Evolutionary conservation across 2,329 filamentous ascomycete genomes (phyloP), one percentile per base, ranked within the genome.

Genomic region (Xylaria sp.): DNA sequence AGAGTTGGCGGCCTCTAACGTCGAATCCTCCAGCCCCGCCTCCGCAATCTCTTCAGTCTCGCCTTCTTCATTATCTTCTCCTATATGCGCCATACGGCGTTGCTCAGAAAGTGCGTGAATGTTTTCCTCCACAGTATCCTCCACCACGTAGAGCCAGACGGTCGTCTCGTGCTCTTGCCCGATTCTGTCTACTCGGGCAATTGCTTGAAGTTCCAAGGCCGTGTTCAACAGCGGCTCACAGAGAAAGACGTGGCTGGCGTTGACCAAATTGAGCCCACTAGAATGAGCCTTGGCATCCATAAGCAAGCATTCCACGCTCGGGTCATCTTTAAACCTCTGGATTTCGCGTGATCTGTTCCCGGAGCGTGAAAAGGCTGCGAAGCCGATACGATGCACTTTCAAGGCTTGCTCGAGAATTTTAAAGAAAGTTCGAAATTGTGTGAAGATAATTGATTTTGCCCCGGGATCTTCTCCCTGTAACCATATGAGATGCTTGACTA

Each of bases 141-240:
- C 89, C n/a, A 97, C 88, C 2, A 98, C 86, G 78, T 98, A 98
- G 79, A 97, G 91, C 92, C 94, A 98, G 1, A 98, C 94, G 0
- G 93, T 97, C 0, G 96, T 99, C 72, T 92, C 87, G 60, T 92
- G 89, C 70, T 90, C 86, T 80, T 98, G 96, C 0, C 96, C 96
- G 70, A 99, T 99, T 41, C 96, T 89, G 77, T 99, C 94, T 1
- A 99, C 94, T 64, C 96, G 91, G 0, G 95, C 94, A 75, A 98
- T 97, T 15, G 94, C 95, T 79, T 99, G 96, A 10, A 98, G 85
- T 79, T 98, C 96, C 18, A 99, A 89, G 0, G 94, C 94, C 0
- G 95, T 95, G 76, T 98, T 97, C 73, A 98, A 89, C 3, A 98
- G 83, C 2, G 96, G 96, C 77, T 99, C 96, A 78, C 94, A 97